Conservation (phyloP, 2,329 filamentous ascomycete species). For the Colletotrichum lentis region DNA sequence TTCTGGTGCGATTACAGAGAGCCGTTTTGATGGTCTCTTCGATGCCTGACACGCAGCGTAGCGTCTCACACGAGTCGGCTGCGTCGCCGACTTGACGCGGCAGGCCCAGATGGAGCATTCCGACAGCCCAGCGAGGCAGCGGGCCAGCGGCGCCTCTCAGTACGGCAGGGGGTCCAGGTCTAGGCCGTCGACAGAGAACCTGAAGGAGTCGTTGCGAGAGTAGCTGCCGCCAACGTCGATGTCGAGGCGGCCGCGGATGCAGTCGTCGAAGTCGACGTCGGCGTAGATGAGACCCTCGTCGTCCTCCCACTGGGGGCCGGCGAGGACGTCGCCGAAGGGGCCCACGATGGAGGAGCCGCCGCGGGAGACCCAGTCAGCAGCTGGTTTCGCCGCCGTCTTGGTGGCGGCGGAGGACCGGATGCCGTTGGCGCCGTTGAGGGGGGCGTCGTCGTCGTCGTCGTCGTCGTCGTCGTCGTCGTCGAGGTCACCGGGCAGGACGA, state of each 20-base stretch:
- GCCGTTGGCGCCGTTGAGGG: constrained; percentile 20
- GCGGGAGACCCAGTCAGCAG: constrained; percentile 64
- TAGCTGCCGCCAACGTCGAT: constrained; percentile 87
- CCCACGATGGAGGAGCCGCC: constrained; percentile 86
- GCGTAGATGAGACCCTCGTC: constrained; percentile 70
- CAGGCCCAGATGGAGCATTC: neutral
- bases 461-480: constrained; percentile 39
- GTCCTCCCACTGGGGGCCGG: constrained; percentile 86
- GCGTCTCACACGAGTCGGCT: neutral
- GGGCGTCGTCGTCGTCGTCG: constrained; percentile 35
- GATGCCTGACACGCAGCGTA: neutral
- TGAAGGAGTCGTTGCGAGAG: constrained; percentile 72
- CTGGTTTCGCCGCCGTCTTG: neutral
- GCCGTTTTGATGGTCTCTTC: neutral
- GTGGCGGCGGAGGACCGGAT: neutral
- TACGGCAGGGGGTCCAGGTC: constrained; percentile 67
- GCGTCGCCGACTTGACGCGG: neutral
- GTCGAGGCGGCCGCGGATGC: constrained; percentile 81
- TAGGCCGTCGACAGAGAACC: constrained; percentile 65
- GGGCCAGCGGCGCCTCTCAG: constrained; percentile 37
- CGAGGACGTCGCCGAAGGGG: constrained; percentile 80
- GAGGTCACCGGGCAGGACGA: constrained; percentile 55
- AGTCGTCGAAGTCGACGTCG: constrained; percentile 89
- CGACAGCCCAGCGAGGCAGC: neutral
- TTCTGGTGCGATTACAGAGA: neutral